Conservation (phyloP, 2,329 filamentous ascomycete genomes). For the Pseudocercospora macadamiae region DNA sequence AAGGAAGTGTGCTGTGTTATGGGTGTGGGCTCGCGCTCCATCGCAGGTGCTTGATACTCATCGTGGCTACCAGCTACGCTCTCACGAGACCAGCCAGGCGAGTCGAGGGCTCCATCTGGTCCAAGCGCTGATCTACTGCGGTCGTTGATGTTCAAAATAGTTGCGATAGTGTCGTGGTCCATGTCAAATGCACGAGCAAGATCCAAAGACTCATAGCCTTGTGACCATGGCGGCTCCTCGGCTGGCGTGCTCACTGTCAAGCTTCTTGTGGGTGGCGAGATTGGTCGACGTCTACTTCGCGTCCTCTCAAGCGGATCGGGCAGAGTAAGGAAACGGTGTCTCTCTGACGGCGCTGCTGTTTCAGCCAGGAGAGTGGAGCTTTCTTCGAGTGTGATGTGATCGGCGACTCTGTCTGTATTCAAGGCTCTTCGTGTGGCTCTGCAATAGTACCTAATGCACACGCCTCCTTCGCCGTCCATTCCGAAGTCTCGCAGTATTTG, state of each 20-base stretch:
- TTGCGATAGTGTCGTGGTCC: no score
- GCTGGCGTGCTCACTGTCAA: no score
- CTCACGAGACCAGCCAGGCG: not conserved
- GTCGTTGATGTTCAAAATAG: not conserved
- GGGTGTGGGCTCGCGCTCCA: not conserved
- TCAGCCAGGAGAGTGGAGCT: not conserved
- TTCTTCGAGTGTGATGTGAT: not conserved
- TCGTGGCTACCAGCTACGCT: not conserved
- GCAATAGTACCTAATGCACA: conserved; percentile 7
- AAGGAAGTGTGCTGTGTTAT: no score
- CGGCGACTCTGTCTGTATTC: not conserved
- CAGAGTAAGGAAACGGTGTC: no score
- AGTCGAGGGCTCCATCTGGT: not conserved
- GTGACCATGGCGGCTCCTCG: no score
- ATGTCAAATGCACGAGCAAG: no score
- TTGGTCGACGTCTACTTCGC: no score
- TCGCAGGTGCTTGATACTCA: not conserved
- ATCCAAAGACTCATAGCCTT: no score
- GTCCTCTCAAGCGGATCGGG: no score
- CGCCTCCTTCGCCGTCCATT: not conserved
- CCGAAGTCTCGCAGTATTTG: not conserved
- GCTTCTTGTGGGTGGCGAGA: no score
- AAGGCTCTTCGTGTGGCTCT: not conserved
- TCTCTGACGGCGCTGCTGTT: no score
- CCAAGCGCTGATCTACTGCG: not conserved